Base-by-base conservation (phyloP, 2,329 filamentous ascomycete genomes). In the Cordyceps farinosa region DNA sequence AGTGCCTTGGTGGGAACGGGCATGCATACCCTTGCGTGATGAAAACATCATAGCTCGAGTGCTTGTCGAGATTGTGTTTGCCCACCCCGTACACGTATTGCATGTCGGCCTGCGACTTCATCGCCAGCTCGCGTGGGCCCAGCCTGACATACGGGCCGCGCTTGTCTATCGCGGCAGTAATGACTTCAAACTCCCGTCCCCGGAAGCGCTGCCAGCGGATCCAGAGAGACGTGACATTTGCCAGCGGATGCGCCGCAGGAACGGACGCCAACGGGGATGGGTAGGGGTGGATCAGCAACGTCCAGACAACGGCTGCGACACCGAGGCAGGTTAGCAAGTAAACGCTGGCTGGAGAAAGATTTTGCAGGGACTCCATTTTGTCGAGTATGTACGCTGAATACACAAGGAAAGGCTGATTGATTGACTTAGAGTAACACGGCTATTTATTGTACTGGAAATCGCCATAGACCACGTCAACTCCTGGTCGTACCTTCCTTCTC, bases 141-240 rank as follows among this genome's bases (percentile, higher is more conserved):
- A 52, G 30, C 15, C 32, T 52, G 2, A 52, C 50, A 52, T 36
- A 52, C n/a, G 50, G 50, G 2, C 50, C 50, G 3, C 8, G 30
- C 8, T 22, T 36, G 3, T 52, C 32, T 4, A 52, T 17, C 3
- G 50, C 50, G 2, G 50, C 50, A 4, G 50, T 52, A 32, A 52
- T n/a, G 32, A 52, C 15, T 10, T 36, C 15, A n/a, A 52, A 52
- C 30, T 52, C 50, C 29, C 50, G 50, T 22, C 50, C 8, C 8
- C 32, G 50, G 32, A 52, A 52, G 13, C 50, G 50, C 50, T 52
- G 50, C 50, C 50, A 52, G 36, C 22, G 50, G 50, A 52, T 52
- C 50, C 50, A 52, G 6, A 34, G 30, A 13, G 50, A 8, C 2
- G 50, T 52, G 8, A 52, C 50, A 34, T 52, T n/a, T 15, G 50